phyloP scores from a whole-genome alignment of 768 basidiomycete genomes.

The Mycena olivaceomarginata region DNA sequence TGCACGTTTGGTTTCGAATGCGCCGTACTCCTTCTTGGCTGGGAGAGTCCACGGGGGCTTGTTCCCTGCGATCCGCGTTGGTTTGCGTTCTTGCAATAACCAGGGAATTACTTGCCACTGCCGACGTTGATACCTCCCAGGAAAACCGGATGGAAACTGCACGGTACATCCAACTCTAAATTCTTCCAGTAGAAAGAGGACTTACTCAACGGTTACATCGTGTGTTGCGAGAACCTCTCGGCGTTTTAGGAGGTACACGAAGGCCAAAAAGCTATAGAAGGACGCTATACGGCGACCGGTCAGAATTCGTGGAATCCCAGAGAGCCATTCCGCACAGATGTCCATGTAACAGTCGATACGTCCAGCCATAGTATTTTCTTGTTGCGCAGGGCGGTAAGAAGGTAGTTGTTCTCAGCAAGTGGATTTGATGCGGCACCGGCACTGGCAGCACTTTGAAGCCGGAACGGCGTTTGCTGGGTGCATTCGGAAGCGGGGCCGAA shows the following conservation, averaged over 20 bases:
- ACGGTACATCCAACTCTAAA: background rate
- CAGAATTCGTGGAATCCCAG: background rate
- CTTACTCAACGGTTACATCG: constrained; percentile 40
- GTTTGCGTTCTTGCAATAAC: background rate
- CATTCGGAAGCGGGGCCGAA: too few relatives aligned
- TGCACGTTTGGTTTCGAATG: constrained; percentile 36
- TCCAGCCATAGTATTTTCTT: constrained; percentile 21
- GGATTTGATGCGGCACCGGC: too few relatives aligned
- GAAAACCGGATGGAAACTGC: constrained; percentile 42
- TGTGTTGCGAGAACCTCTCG: constrained; percentile 37
- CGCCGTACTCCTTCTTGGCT: constrained; percentile 37
- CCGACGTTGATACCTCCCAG: constrained; percentile 41
- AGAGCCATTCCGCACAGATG: constrained; percentile 27
- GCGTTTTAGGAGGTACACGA: constrained; percentile 36
- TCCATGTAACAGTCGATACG: constrained; percentile 46
- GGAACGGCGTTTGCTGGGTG: too few relatives aligned
- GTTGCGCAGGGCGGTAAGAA: too few relatives aligned
- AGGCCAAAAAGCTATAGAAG: constrained; percentile 38
- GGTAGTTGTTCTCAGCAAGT: too few relatives aligned
- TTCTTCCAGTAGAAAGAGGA: too few relatives aligned
- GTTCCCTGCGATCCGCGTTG: constrained; percentile 24
- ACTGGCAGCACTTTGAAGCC: too few relatives aligned
- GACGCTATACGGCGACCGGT: constrained; percentile 27
- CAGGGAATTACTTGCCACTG: constrained; percentile 23
- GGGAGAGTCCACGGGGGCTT: constrained; percentile 44